phyloP scores from a whole-genome alignment of 1,284 basidiomycete species.

The Pseudozyma tsukubaensis region DNA sequence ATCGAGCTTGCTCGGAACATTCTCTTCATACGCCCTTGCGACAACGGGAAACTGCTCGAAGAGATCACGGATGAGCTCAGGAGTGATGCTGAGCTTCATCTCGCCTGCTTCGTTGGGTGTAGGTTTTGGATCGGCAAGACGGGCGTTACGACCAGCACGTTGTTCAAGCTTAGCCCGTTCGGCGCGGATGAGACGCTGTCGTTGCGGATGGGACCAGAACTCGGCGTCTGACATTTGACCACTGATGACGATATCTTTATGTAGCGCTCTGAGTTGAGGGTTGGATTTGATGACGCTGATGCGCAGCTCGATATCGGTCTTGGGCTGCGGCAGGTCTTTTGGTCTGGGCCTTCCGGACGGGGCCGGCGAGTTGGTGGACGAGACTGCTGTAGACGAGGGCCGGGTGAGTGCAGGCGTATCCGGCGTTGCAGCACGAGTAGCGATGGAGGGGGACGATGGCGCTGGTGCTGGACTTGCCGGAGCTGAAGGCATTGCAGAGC shows the following conservation, averaged over 20 bases:
- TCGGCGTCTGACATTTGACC: slow-evolving; percentile 61
- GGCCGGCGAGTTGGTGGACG: slow-evolving; percentile 6
- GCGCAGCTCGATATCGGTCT: slow-evolving; percentile 60
- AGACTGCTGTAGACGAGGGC: slow-evolving; percentile 12
- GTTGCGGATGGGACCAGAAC: slow-evolving; percentile 67
- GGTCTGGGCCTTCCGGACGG: slow-evolving; percentile 1
- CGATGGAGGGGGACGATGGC: slow-evolving; percentile 18
- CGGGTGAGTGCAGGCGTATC: slow-evolving; percentile 14
- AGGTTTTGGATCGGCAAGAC: slow-evolving; percentile 65
- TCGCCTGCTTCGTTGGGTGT: slow-evolving; percentile 63
- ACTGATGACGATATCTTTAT: slow-evolving; percentile 62
- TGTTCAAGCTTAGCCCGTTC: slow-evolving; percentile 61
- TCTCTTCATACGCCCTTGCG: slow-evolving; percentile 88
- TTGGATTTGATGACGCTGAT: slow-evolving; percentile 61
- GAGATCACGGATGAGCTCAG: slow-evolving; percentile 91
- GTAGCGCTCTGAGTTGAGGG: slow-evolving; percentile 54
- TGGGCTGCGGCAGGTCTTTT: slow-evolving; percentile 9
- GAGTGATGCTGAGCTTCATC: slow-evolving; percentile 89
- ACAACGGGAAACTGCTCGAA: slow-evolving; percentile 98
- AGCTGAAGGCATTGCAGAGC: slow-evolving; percentile 3
- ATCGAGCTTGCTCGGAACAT: slow-evolving; percentile 87
- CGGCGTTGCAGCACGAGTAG: slow-evolving; percentile 22
- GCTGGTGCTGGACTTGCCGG: slow-evolving; percentile 29
- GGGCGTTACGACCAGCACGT: slow-evolving; percentile 59
- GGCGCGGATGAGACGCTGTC: slow-evolving; percentile 58